These are phyloP conservation scores for Aspergillus calidoustus DNA, from an alignment of 2,329 filamentous ascomycete genomes.

Conservation along the genomic window DNA sequence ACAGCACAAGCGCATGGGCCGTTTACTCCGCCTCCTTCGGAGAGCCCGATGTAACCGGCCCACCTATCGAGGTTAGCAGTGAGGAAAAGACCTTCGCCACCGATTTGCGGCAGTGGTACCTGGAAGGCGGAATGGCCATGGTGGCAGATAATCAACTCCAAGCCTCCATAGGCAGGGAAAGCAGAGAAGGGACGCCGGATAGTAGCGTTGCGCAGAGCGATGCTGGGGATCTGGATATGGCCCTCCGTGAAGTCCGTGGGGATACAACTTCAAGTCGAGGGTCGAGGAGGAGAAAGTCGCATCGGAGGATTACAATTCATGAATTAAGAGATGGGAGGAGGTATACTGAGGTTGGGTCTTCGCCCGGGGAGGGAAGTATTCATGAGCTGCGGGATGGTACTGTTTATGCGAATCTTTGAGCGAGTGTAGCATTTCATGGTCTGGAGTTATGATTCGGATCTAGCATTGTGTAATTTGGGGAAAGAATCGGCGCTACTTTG, in stretches of 20 bases:
- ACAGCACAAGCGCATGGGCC: constrained; percentile 51
- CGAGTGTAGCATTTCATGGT: neutral
- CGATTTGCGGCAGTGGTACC: constrained; percentile 48
- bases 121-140: constrained; percentile 38
- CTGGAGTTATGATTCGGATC: neutral
- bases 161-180: constrained; percentile 36
- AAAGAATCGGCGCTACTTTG: neutral
- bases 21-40: constrained; percentile 43
- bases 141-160: constrained; percentile 43
- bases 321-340: constrained; percentile 48
- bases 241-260: constrained; percentile 22
- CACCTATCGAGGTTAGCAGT: constrained; percentile 45
- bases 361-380: constrained; percentile 42
- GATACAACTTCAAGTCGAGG: constrained; percentile 31
- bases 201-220: constrained; percentile 38
- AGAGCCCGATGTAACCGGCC: constrained; percentile 39
- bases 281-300: constrained; percentile 36
- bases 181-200: constrained; percentile 30
- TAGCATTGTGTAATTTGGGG: neutral
- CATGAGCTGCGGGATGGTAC: constrained; percentile 50
- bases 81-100: constrained; percentile 44
- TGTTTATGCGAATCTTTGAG: constrained; percentile 46
- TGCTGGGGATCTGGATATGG: constrained; percentile 36
- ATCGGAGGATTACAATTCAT: constrained; percentile 46
- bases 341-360: constrained; percentile 47